Base-by-base conservation (phyloP, 1,139 yeast genomes). In the Pichia sp. region DNA sequence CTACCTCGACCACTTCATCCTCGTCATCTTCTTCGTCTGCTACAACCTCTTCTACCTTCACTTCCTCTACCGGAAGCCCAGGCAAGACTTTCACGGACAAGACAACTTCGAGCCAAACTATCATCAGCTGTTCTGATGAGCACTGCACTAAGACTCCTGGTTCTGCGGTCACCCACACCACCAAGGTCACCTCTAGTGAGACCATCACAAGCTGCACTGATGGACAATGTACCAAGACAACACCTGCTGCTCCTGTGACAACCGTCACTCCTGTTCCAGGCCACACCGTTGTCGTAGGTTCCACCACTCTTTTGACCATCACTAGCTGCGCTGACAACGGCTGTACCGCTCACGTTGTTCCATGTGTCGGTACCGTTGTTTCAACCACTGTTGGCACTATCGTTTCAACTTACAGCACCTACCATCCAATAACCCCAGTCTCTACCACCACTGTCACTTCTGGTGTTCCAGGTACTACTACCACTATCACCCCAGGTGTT, bases 271-370 rank as follows among this genome's bases (percentile, higher is more conserved):
- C 46, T 18, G 39, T 39, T 23, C 22, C 49, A 7, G 30, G 23
- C 18, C 12, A 18, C 25, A 21, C 46, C 18, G 30, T 22, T 21
- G 36, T 31, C 16, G 18, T 31, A 12, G 37, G 18, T 31, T 31
- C 52, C 18, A 51, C 57, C 23, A 46, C 41, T 19, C 46, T 55
- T 22, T 28, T 52, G 26, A 52, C 58, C 19, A 48, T 56, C 41
- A 52, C 58, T 30, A 47, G 57, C 7, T 62, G 63, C 48, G 54
- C 63, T 13, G 58, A 47, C 7, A 47, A 56, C 18, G 25, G 31
- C n/a, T 63, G 67, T 50, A 21, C 59, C 9, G 55, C 55, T 3
- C 30, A 18, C 7, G 26, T 51, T 10, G 21, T 41, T 18, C 41
- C 54, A 21, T 50, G 49, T 12, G 44, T 48, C 43, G 49, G 47